Base-by-base conservation (phyloP, 2,329 filamentous ascomycete genomes). In the Elsinoe batatas region DNA sequence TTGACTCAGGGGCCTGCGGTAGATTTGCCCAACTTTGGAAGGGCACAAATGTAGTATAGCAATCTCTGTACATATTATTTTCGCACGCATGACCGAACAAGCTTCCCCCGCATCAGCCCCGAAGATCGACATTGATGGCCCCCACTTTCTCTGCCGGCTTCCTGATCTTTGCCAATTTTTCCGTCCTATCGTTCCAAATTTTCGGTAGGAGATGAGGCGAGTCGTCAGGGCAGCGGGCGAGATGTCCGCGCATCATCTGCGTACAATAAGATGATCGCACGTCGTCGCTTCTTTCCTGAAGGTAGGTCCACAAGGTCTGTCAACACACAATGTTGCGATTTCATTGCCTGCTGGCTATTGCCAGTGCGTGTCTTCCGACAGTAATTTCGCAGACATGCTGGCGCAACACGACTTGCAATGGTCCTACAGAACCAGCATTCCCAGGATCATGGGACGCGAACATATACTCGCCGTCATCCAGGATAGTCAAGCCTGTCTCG, bases 391-490 rank as follows among this genome's bases (percentile, higher is more conserved):
- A 64, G 33, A 60, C 61, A 56, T 84, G 80, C 63, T 84, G 80
- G 80, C 70, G 76, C 57, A 65, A 80, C 54, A 78, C 76, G 1
- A 64, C 71, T 17, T 84, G 81, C 62, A 76, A 70, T 17, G 75
- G 75, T 3, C 75, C 79, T 3, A 63, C 64, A 8, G 65, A 74
- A 5, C 64, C 76, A 5, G 73, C 79, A 0, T 84, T 83, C 58
- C 71, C 74, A 1, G 81, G 81, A 0, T 66, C 68, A 13, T 84
- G 81, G 81, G 76, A 84, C 32, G 65, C 71, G 1, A 77, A 80
- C 61, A 83, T 79, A 49, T 81, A 75, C 60, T 76, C 80, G 1
- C 79, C 80, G 0, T 56, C 68, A 5, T 77, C 77, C 2, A 71
- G 81, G 35, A 77, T 66, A 3, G 72, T 81, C 2, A 62, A 64